A percentile compares a stretch with the other conserved stretches of the same genome.
These are phyloP conservation scores for Datisca glomerata DNA, from an alignment of 306 rosid species.

Conservation along the genomic window DNA sequence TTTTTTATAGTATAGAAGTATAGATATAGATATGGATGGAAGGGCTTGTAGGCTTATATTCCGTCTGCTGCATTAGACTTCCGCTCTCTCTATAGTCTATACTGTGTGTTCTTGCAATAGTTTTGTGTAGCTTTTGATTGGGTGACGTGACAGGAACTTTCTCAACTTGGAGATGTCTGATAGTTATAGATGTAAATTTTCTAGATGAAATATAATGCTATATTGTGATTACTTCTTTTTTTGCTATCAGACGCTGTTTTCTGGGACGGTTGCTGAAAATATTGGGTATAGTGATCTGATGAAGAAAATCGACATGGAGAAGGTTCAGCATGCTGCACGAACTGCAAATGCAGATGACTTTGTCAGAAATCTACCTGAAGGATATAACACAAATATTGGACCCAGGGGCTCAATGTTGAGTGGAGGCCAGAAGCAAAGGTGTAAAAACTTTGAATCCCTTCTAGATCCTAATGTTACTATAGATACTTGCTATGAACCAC, in stretches of 20 bases:
- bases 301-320: slow-evolving; percentile 59
- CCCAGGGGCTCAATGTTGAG: slow-evolving; percentile 82
- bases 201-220: not conserved
- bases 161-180: too few species aligned
- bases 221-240: too few species aligned
- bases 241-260: slow-evolving; percentile 54
- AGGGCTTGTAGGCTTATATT: too few species aligned
- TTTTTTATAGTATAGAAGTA: too few species aligned
- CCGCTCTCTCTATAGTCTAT: too few species aligned
- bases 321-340: slow-evolving; percentile 55
- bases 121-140: not conserved
- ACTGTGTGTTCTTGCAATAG: too few species aligned
- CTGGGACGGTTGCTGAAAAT: slow-evolving; percentile 86
- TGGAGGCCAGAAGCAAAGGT: slow-evolving; percentile 97
- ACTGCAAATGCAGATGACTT: slow-evolving; percentile 83
- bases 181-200: not conserved
- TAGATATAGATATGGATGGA: too few species aligned
- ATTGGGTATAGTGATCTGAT: slow-evolving; percentile 72
- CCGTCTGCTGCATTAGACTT: too few species aligned
- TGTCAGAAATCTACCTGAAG: slow-evolving; percentile 58
- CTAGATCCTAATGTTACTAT: too few species aligned
- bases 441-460: too few species aligned
- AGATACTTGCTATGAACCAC: too few species aligned
- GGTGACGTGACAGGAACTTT: not conserved
- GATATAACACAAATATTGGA: slow-evolving; percentile 67